A percentile compares a stretch with the other conserved stretches of the same genome.
Evolutionary conservation across 1,139 yeast species (phyloP).

Genomic region (Protomyces lactucae-debilis): DNA sequence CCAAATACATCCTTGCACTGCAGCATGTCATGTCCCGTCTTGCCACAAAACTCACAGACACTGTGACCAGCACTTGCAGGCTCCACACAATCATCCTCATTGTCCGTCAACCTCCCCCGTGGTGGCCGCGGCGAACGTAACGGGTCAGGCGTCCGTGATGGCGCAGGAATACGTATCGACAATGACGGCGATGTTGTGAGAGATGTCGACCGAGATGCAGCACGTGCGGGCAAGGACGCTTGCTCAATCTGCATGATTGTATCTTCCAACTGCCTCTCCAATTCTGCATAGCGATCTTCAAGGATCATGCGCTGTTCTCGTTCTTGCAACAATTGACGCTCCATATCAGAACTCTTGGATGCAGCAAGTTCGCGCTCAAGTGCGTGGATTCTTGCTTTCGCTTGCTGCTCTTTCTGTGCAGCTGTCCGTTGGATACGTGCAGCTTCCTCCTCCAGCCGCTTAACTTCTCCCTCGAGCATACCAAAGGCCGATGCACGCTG

Average conservation of each 20-base stretch:
- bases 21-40: slow-evolving; percentile 17
- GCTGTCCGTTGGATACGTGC: background rate
- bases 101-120: slow-evolving; percentile 1
- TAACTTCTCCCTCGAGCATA: slow-evolving; percentile 21
- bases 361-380: background rate
- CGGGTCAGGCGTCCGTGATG: background rate
- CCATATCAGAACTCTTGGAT: background rate
- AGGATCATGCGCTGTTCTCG: background rate
- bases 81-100: background rate
- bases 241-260: background rate
- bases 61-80: slow-evolving; percentile 2
- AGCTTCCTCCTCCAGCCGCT: slow-evolving; percentile 8
- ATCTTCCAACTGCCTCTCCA: slow-evolving; percentile 4
- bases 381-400: background rate
- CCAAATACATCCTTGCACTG: slow-evolving; percentile 18
- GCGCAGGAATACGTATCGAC: background rate
- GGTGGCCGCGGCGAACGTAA: slow-evolving; percentile 17
- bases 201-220: background rate
- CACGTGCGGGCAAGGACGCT: background rate
- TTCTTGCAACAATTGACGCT: background rate
- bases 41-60: slow-evolving; percentile 15
- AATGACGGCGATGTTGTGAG: background rate
- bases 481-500: slow-evolving; percentile 21
- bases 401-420: background rate
- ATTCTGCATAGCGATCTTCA: background rate